Evolutionary conservation across 768 basidiomycete genomes (phyloP).

Genomic region (Obba rivulosa): DNA sequence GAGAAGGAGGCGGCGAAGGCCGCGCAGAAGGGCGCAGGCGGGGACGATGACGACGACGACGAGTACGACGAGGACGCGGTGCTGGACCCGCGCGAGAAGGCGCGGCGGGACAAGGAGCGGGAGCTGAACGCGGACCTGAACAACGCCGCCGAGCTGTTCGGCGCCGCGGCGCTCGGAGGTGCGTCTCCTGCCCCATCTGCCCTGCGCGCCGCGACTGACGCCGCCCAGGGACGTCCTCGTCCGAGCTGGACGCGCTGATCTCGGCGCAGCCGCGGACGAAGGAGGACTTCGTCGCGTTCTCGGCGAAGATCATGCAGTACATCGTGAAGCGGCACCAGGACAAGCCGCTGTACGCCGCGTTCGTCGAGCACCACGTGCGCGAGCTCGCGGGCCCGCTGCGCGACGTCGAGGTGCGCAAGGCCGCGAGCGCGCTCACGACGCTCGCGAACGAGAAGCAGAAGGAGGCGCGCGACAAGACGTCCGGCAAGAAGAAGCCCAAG

Average conservation of each 20-base stretch:
- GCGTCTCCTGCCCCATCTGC: constrained; percentile 13
- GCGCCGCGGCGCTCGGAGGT: constrained; percentile 65
- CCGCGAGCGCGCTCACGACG: constrained; percentile 74
- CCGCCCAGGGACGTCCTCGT: constrained; percentile 54
- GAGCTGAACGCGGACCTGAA: constrained; percentile 86
- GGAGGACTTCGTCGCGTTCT: constrained; percentile 78
- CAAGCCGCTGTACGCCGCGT: constrained; percentile 78
- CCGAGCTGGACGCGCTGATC: constrained; percentile 66
- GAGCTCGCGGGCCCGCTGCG: constrained; percentile 72
- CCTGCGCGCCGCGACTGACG: constrained; percentile 1
- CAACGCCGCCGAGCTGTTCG: constrained; percentile 79
- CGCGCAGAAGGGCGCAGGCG: constrained; percentile 36
- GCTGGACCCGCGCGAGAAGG: constrained; percentile 75
- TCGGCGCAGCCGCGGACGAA: constrained; percentile 82
- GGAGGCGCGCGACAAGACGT: constrained; percentile 78
- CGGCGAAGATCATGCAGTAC: constrained; percentile 65
- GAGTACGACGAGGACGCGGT: constrained; percentile 61
- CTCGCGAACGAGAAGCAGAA: constrained; percentile 95
- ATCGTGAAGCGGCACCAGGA: constrained; percentile 74
- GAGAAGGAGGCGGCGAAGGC: constrained; percentile 84
- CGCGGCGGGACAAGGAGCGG: constrained; percentile 66
- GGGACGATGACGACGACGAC: constrained; percentile 42
- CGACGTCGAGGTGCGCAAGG: constrained; percentile 90
- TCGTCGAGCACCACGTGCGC: constrained; percentile 80
- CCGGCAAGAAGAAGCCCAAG: constrained; percentile 88